phyloP scores from a whole-genome alignment of 1,284 basidiomycete species.

The Vanrija humicola region DNA sequence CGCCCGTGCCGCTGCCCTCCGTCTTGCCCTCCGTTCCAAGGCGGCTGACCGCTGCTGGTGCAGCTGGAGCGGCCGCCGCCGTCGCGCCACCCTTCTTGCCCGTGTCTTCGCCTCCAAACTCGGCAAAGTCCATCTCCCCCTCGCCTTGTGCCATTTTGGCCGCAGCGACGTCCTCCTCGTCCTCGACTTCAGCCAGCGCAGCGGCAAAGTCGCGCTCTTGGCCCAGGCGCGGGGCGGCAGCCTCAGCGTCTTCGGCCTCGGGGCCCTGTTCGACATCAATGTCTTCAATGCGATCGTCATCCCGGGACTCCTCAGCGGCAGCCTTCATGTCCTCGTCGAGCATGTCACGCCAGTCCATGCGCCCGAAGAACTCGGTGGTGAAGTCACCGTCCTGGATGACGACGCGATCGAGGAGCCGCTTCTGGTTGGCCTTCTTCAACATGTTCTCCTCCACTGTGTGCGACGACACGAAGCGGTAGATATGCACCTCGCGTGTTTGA shows the following conservation, averaged over 20 bases:
- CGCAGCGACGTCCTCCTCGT: conserved; percentile 77
- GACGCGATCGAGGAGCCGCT: conserved; percentile 81
- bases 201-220: conserved; percentile 55
- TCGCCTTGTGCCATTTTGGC: conserved; percentile 74
- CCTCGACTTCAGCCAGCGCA: conserved; percentile 81
- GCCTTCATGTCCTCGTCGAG: conserved; percentile 53
- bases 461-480: conserved; percentile 85
- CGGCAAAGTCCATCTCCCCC: conserved; percentile 72
- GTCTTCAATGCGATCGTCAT: conserved; percentile 30
- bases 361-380: conserved; percentile 55
- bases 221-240: conserved; percentile 29
- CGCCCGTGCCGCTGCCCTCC: background rate
- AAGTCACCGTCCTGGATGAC: conserved; percentile 95
- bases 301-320: conserved; percentile 51
- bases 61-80: background rate
- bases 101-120: conserved; percentile 59
- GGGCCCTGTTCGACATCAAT: conserved; percentile 27
- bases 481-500: conserved; percentile 94
- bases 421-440: conserved; percentile 93
- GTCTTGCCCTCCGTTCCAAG: background rate
- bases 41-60: background rate
- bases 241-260: conserved; percentile 29
- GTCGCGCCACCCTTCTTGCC: conserved; percentile 11
- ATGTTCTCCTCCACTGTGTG: conserved; percentile 92
- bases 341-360: conserved; percentile 77